Percentiles rank a stretch among this genome's conserved stretches.
phyloP scores from a whole-genome alignment of 2,329 filamentous ascomycete genomes.

The Aspergillus bombycis region DNA sequence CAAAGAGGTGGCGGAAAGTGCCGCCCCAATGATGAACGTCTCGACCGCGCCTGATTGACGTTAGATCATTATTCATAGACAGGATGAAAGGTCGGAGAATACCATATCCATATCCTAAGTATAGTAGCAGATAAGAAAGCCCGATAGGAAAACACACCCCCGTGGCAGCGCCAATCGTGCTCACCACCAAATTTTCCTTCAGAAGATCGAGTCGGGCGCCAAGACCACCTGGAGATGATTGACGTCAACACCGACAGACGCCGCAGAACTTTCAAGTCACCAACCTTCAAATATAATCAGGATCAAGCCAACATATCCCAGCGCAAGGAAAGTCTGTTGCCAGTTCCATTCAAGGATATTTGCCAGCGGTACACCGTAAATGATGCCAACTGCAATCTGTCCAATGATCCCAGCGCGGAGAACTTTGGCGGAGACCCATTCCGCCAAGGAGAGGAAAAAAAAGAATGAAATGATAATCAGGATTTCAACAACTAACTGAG shows the following conservation, averaged over 20 bases:
- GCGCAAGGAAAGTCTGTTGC: slow-evolving; percentile 51
- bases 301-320: slow-evolving; percentile 55
- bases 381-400: slow-evolving; percentile 51
- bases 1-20: slow-evolving; percentile 35
- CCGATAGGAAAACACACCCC: slow-evolving; percentile 53
- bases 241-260: slow-evolving; percentile 10
- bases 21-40: slow-evolving; percentile 36
- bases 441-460: slow-evolving; percentile 46
- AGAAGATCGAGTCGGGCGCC: slow-evolving; percentile 51
- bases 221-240: slow-evolving; percentile 43
- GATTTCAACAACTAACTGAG: slow-evolving; percentile 40
- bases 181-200: slow-evolving; percentile 49
- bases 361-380: slow-evolving; percentile 51
- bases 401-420: slow-evolving; percentile 52
- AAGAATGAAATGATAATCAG: slow-evolving; percentile 51
- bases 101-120: slow-evolving; percentile 49
- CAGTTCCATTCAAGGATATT: slow-evolving; percentile 48
- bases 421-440: slow-evolving; percentile 46
- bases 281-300: slow-evolving; percentile 54
- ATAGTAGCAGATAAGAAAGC: slow-evolving; percentile 48
- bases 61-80: neutral
- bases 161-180: slow-evolving; percentile 45
- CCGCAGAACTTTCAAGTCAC: slow-evolving; percentile 1
- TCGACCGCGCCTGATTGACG: slow-evolving; percentile 30
- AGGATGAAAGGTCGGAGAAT: neutral